Evolutionary conservation across 2,329 filamentous ascomycete species (phyloP), one percentile per base, ranked within the genome.

Genomic region (Nectriaceae sp.): DNA sequence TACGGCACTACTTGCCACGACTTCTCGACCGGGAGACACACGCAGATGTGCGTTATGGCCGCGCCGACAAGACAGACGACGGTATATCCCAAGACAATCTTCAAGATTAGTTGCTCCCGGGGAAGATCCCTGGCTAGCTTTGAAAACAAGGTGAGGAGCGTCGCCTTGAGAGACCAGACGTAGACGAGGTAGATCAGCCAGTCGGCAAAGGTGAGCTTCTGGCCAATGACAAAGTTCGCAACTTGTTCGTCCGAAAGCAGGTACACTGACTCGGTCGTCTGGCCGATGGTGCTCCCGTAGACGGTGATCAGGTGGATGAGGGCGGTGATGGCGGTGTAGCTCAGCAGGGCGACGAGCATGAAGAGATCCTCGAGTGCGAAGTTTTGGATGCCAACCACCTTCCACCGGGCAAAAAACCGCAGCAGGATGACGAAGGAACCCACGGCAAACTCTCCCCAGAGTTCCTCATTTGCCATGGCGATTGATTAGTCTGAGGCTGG

Each of bases 391-490:
- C n/a, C n/a, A n/a, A n/a, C 19, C 11, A 45, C 22, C 6, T 40
- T 45, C 35, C 35, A 40, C 21, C 36, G 16, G 18, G 36, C 36
- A n/a, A 45, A 40, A 24, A 45, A 40, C 15, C 43, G 36, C 2
- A 45, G 35, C 4, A 40, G 10, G 5, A 45, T 40, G 18, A 45
- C 18, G 22, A 45, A 31, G 11, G 43, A 22, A 24, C 43, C 43
- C 15, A 13, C 21, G 19, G 43, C 43, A 22, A 24, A 45, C 19
- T 45, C 19, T 1, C 21, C 43, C 43, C 43, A 45, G 24, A 45
- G 43, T 18, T 45, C 43, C 21, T 40, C 24, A 21, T 45, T 19
- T 18, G 36, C 36, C 36, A 38, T 38, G 36, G 36, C 62, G 64
- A 38, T 46, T 35, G 2, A 55, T n/a, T n/a, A n/a, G n/a, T n/a